These are phyloP conservation scores for Cryptococcus sp. DNA, from an alignment of 1,284 basidiomycete genomes.

Conservation along the genomic window DNA sequence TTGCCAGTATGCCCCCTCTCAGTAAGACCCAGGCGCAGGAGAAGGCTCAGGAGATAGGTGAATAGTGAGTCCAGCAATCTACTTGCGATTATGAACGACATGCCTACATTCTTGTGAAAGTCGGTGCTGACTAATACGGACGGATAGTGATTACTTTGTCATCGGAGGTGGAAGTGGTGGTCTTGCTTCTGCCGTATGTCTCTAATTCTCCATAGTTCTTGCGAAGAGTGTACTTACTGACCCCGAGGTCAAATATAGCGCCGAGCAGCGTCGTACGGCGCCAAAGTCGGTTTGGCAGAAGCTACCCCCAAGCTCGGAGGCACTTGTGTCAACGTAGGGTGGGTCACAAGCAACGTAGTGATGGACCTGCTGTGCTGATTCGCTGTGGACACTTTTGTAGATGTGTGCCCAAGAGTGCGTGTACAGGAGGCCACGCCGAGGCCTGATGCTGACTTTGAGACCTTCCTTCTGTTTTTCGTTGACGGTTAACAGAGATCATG, in stretches of 20 bases:
- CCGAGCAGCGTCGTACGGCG: constrained; percentile 88
- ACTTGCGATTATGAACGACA: neutral
- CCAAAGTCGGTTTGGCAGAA: constrained; percentile 90
- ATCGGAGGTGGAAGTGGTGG: constrained; percentile 54
- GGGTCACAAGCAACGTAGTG: constrained; percentile 39
- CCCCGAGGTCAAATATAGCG: constrained; percentile 58
- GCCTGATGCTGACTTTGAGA: too few species aligned
- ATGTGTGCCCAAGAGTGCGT: constrained; percentile 83
- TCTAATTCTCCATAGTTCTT: neutral
- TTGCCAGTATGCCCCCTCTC: constrained; percentile 50
- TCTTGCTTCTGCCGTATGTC: constrained; percentile 50
- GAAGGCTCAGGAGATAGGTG: constrained; percentile 39
- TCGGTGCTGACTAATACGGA: constrained; percentile 8
- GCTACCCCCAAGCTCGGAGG: constrained; percentile 77
- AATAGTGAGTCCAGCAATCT: constrained; percentile 41
- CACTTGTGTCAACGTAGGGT: constrained; percentile 80
- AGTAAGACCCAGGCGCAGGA: constrained; percentile 40
- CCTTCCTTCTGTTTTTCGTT: neutral
- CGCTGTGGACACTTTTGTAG: constrained; percentile 47
- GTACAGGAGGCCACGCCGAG: constrained; percentile 3
- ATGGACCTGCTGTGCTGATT: neutral
- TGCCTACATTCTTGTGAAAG: neutral
- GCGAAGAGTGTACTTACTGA: neutral
- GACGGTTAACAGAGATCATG: constrained; percentile 72
- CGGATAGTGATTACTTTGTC: constrained; percentile 46